A percentile compares a stretch with the other conserved stretches of the same genome.
Evolutionary conservation across 192 early-diverging fungal genomes (phyloP).

Genomic region (Backusella tuberculispora): DNA sequence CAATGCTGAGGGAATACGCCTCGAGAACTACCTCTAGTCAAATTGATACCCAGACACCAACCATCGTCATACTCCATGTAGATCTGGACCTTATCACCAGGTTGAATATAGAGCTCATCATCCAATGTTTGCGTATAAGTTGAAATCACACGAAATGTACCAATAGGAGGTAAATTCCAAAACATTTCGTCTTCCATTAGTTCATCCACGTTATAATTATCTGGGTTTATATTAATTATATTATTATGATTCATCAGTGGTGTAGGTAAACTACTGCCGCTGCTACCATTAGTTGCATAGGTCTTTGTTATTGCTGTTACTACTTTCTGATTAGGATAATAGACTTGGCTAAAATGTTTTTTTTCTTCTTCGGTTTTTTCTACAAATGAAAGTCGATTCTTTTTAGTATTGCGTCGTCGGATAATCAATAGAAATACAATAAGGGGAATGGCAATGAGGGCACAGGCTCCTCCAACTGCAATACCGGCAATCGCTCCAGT

Average conservation of each 20-base stretch:
- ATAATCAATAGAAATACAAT: neutral
- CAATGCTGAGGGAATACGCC: constrained; percentile 62
- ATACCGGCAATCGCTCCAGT: constrained; percentile 37
- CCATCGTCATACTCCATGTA: constrained; percentile 61
- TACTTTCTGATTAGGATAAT: constrained; percentile 8
- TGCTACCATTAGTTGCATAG: constrained; percentile 25
- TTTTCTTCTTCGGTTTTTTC: neutral
- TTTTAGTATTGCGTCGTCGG: neutral
- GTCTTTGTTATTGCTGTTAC: no score
- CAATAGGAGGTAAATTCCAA: constrained; percentile 34
- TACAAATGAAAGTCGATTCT: constrained; percentile 5
- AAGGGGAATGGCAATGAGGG: constrained; percentile 4
- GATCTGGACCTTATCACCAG: constrained; percentile 55
- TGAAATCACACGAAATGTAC: constrained; percentile 47
- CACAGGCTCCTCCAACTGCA: constrained; percentile 25
- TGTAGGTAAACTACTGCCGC: constrained; percentile 15
- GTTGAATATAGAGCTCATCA: constrained; percentile 60
- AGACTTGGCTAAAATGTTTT: neutral
- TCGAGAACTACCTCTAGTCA: constrained; percentile 46
- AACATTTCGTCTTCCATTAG: neutral
- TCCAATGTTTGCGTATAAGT: constrained; percentile 55
- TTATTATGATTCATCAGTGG: neutral
- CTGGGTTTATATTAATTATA: neutral
- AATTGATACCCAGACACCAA: constrained; percentile 59
- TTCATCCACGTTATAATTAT: no score